These are phyloP conservation scores for Albophoma yamanashiensis DNA, from an alignment of 2,329 filamentous ascomycete genomes.

Conservation along the genomic window DNA sequence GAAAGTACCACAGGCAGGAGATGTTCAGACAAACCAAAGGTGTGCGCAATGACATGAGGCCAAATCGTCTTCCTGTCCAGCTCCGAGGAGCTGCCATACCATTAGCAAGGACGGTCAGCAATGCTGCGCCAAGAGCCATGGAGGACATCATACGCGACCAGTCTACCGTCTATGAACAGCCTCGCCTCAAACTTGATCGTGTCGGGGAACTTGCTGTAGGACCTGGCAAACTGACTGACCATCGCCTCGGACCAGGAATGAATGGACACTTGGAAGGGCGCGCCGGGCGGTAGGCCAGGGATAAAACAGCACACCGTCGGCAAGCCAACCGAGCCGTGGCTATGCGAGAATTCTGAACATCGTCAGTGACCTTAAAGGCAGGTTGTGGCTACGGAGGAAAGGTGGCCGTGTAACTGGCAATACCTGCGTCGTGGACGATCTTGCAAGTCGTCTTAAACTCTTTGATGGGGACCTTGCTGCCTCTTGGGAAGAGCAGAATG, in stretches of 20 bases:
- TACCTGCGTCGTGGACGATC: constrained; percentile 44
- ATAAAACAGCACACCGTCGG: constrained; percentile 64
- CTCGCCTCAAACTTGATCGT: constrained; percentile 52
- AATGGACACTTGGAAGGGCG: constrained; percentile 60
- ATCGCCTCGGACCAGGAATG: constrained; percentile 60
- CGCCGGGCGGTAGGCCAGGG: constrained; percentile 47
- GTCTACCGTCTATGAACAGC: constrained; percentile 56
- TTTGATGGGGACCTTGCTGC: constrained; percentile 59
- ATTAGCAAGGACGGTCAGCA: background rate
- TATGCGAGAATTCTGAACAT: constrained; percentile 38
- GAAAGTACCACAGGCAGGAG: background rate
- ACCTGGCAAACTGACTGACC: constrained; percentile 45
- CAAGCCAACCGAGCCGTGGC: constrained; percentile 37
- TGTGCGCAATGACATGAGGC: constrained; percentile 37
- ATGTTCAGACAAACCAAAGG: constrained; percentile 22
- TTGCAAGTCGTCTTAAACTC: constrained; percentile 77
- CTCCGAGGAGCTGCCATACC: constrained; percentile 36
- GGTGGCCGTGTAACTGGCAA: constrained; percentile 2
- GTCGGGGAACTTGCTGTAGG: constrained; percentile 45
- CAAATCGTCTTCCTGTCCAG: constrained; percentile 40
- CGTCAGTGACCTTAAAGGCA: background rate
- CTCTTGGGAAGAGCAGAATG: constrained; percentile 63
- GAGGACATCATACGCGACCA: constrained; percentile 39
- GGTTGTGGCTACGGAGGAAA: background rate
- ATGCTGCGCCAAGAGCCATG: background rate